Percentiles rank a stretch among this genome's conserved stretches.
Conservation (phyloP, 31 red algal genomes). For the Odonthalia washingtoniensis region DNA sequence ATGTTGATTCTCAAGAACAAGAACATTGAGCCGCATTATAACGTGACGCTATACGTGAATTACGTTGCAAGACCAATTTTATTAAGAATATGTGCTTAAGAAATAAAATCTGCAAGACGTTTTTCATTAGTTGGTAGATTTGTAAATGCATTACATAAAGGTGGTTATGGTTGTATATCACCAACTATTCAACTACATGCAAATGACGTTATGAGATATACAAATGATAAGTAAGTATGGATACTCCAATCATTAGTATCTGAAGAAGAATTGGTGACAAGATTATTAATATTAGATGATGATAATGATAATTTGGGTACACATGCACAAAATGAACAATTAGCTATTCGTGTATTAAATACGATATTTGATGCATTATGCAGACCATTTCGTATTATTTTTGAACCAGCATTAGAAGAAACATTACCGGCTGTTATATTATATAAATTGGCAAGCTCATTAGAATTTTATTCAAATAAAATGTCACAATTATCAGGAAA, state of each 20-base stretch:
- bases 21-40: conserved; percentile 66
- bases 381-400: conserved; percentile 87
- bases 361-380: conserved; percentile 90
- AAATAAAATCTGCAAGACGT: conserved; percentile 76
- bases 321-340: conserved; percentile 50
- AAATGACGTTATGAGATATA: conserved; percentile 90
- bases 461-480: conserved; percentile 87
- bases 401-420: conserved; percentile 85
- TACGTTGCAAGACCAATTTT: conserved; percentile 79
- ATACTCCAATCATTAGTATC: conserved; percentile 89
- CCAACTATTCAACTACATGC: conserved; percentile 86
- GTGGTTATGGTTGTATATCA: conserved; percentile 76
- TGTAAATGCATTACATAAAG: conserved; percentile 80
- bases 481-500: conserved; percentile 75
- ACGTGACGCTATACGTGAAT: conserved; percentile 67
- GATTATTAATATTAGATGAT: conserved; percentile 66
- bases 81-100: conserved; percentile 70
- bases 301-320: conserved; percentile 48
- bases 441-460: conserved; percentile 80
- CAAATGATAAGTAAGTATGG: conserved; percentile 97
- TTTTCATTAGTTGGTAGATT: conserved; percentile 81
- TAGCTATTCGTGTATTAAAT: conserved; percentile 74
- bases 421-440: conserved; percentile 80
- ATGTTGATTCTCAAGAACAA: conserved; percentile 80
- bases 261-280: conserved; percentile 80